Evolutionary conservation across 2,329 filamentous ascomycete species (phyloP).

Genomic region (Cladophialophora yegresii): DNA sequence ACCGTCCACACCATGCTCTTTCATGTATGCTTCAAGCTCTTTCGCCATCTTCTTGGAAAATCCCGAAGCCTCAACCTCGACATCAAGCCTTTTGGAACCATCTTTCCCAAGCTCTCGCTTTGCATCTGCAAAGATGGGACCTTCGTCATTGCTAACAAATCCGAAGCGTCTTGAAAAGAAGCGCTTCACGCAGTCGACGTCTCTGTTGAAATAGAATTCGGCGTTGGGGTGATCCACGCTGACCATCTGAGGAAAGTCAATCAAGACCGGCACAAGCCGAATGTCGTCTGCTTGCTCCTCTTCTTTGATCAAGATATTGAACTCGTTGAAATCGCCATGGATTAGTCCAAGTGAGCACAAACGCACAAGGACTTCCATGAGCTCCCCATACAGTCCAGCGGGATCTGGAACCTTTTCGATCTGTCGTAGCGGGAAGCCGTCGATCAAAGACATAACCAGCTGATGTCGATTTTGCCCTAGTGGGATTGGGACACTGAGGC

Average conservation of each 20-base stretch:
- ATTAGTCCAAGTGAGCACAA: constrained; percentile 87
- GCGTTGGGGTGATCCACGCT: constrained; percentile 93
- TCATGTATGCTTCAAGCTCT: constrained; percentile 88
- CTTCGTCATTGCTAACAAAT: constrained; percentile 77
- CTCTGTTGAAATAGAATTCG: constrained; percentile 95
- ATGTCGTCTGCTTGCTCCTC: constrained; percentile 41
- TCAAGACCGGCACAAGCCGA: constrained; percentile 74
- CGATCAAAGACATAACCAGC: constrained; percentile 91
- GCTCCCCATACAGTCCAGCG: constrained; percentile 81
- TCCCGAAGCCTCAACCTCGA: constrained; percentile 85
- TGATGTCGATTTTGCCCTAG: constrained; percentile 90
- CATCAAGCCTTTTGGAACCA: constrained; percentile 72
- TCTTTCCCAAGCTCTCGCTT: constrained; percentile 70
- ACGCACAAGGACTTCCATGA: constrained; percentile 81
- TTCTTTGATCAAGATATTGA: constrained; percentile 95
- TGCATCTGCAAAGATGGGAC: constrained; percentile 82
- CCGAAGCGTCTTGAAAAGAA: constrained; percentile 90
- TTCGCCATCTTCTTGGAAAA: constrained; percentile 97
- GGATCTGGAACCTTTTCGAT: constrained; percentile 82
- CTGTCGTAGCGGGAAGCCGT: constrained; percentile 88
- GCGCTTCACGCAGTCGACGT: constrained; percentile 91
- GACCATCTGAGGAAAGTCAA: constrained; percentile 98
- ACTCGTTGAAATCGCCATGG: constrained; percentile 98
- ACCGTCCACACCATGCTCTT: constrained; percentile 64
- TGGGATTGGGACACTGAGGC: constrained; percentile 86